Evolutionary conservation across 176 grass and related monocot genomes (phyloP).

Genomic region (Thalia dealbata): DNA sequence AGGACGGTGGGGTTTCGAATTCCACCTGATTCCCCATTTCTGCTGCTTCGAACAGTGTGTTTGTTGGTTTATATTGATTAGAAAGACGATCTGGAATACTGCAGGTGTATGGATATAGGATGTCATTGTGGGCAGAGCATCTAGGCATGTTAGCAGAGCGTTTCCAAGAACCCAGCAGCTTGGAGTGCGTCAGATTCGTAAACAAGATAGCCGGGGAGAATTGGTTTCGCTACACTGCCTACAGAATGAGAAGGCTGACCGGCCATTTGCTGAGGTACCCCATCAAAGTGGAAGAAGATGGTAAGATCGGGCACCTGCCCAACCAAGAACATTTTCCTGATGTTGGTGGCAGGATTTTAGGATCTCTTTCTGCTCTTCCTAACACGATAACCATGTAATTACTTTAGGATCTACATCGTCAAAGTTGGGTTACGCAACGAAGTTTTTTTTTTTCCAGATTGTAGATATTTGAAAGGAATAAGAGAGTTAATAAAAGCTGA

Average conservation of each 20-base stretch:
- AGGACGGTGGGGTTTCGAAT: no score
- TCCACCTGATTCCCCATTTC: no score
- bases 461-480: not conserved
- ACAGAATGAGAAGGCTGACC: conserved; percentile 39
- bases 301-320: conserved; percentile 34
- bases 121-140: conserved; percentile 83
- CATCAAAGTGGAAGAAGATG: conserved; percentile 57
- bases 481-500: not conserved
- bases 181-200: conserved; percentile 52
- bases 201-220: conserved; percentile 64
- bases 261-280: conserved; percentile 87
- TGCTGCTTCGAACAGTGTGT: no score
- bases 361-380: conserved; percentile 56
- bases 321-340: conserved; percentile 76
- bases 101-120: conserved; percentile 89
- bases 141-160: conserved; percentile 43
- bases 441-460: not conserved
- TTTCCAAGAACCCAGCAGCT: conserved; percentile 52
- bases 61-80: not conserved
- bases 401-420: not conserved
- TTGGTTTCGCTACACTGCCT: conserved; percentile 42
- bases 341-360: conserved; percentile 66
- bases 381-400: conserved; percentile 68
- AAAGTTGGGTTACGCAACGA: not conserved
- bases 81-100: not conserved